Evolutionary conservation across 164 flowering plant species (phyloP), one percentile per base, ranked within the genome.

Genomic region (Macadamia integrifolia): DNA sequence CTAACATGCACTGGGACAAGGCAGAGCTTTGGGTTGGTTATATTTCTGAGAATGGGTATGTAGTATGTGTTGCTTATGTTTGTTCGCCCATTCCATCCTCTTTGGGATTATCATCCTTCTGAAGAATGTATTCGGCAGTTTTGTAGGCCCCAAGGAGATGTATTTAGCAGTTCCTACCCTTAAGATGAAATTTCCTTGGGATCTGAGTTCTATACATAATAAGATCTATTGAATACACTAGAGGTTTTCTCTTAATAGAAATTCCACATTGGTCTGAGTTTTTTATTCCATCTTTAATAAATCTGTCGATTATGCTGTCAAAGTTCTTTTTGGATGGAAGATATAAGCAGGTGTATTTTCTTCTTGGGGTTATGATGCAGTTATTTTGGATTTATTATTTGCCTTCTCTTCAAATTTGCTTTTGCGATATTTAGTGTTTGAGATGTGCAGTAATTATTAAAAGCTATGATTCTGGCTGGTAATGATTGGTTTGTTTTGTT

Each of bases 1-100:
- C 98, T 46, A 88, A 92, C 82, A 90, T 94, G 99, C 99, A 91
- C 32, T 94, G 99, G 99, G 99, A 94, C 78, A 86, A 77, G 81
- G 74, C 99, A 63, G 89, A 92, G 72, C 89, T 94, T 64, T 94
- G 98, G 98, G 94, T 92, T 76, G 98, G 98, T 65, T 84, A 87
- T 77, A 67, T 92, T 64, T 85, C 93, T 66, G 87, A 88, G 43
- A 76, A 78, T 68, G 98, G 99, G 99, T 94, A 61, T 74, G 88
- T 68, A 65, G 56, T 40, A 35, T 66, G 53, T 64, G 23, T 55
- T 50, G 32, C 13, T 62, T 3, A 59, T 35, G 31, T 40, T 42
- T 6, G 43, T n/a, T 23, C 23, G 31, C 50, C 9, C 8, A 48
- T 57, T 52, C 18, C 50, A 15, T 69, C 43, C 15, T 7, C 55